Evolutionary conservation across 2,329 filamentous ascomycete species (phyloP).

Genomic region (Clonostachys byssicola): DNA sequence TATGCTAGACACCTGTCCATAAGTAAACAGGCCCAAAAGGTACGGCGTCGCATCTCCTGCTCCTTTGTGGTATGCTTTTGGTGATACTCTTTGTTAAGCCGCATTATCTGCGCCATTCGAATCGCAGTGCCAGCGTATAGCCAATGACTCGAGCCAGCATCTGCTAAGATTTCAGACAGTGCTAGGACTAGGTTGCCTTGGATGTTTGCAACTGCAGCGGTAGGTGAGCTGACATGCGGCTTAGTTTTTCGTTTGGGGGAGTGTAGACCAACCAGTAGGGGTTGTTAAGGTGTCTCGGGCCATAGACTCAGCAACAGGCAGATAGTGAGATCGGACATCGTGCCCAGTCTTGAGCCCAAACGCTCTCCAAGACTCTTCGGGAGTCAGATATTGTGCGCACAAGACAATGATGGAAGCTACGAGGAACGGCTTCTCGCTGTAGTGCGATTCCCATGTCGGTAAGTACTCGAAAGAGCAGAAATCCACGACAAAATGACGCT

Average conservation of each 20-base stretch:
- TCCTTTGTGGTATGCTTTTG: slow-evolving; percentile 10
- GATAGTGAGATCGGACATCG: too few relatives aligned
- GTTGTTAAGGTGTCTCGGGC: too few relatives aligned
- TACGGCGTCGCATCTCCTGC: slow-evolving; percentile 15
- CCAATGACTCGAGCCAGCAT: slow-evolving; percentile 12
- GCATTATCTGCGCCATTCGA: slow-evolving; percentile 15
- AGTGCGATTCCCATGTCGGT: slow-evolving; percentile 10
- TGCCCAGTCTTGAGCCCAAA: slow-evolving; percentile 1
- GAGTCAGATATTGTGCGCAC: slow-evolving; percentile 4
- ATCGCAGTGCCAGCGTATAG: slow-evolving; percentile 12
- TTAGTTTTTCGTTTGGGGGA: too few relatives aligned
- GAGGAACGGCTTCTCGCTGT: slow-evolving; percentile 4
- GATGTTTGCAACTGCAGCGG: slow-evolving; percentile 6
- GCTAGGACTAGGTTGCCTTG: slow-evolving; percentile 10
- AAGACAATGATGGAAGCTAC: slow-evolving; percentile 2
- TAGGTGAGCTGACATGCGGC: too few relatives aligned
- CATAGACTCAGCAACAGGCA: too few relatives aligned
- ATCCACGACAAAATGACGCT: slow-evolving; percentile 9
- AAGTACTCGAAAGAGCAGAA: slow-evolving; percentile 12
- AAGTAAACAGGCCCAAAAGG: slow-evolving; percentile 16
- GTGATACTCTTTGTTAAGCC: slow-evolving; percentile 15
- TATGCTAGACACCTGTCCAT: slow-evolving; percentile 3
- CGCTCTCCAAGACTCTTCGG: slow-evolving; percentile 1
- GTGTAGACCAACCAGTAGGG: too few relatives aligned
- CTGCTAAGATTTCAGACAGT: slow-evolving; percentile 10